A percentile compares a stretch with the other conserved stretches of the same genome.
phyloP scores from a whole-genome alignment of 2,329 filamentous ascomycete genomes.

The Dendrostoma leiphaemia region DNA sequence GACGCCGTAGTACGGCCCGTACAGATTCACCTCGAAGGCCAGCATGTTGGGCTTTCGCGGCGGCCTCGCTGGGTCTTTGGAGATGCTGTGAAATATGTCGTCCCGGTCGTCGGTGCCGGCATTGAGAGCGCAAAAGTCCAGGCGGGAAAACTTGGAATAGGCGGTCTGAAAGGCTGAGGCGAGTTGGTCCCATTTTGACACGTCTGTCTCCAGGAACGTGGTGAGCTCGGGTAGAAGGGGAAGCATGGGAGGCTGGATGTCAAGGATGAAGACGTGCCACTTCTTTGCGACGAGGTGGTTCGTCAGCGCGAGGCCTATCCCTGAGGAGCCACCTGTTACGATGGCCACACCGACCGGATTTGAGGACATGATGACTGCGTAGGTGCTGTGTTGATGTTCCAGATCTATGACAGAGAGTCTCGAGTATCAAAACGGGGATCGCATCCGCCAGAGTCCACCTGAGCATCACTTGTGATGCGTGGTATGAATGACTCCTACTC shows the following conservation, averaged over 20 bases:
- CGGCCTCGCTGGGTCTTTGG: not conserved
- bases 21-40: constrained; percentile 7
- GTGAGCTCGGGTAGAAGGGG: not conserved
- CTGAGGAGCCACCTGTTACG: constrained; percentile 48
- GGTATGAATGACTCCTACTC: too few relatives aligned
- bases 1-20: constrained; percentile 6
- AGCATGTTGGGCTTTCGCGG: constrained; percentile 5
- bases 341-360: constrained; percentile 8
- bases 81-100: constrained; percentile 6
- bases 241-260: constrained; percentile 1
- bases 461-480: too few relatives aligned
- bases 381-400: too few relatives aligned
- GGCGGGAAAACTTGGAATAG: constrained; percentile 2
- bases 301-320: constrained; percentile 43
- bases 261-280: constrained; percentile 8
- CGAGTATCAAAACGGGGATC: too few relatives aligned
- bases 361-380: not conserved
- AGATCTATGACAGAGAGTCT: too few relatives aligned
- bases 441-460: too few relatives aligned
- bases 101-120: constrained; percentile 9
- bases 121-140: constrained; percentile 8
- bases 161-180: constrained; percentile 2
- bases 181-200: constrained; percentile 7
- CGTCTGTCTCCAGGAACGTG: constrained; percentile 3
- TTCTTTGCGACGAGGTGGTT: constrained; percentile 33